Percentiles rank a stretch among this genome's conserved stretches.
Conservation (phyloP, 257 asterid species). For the Lycium barbarum region DNA sequence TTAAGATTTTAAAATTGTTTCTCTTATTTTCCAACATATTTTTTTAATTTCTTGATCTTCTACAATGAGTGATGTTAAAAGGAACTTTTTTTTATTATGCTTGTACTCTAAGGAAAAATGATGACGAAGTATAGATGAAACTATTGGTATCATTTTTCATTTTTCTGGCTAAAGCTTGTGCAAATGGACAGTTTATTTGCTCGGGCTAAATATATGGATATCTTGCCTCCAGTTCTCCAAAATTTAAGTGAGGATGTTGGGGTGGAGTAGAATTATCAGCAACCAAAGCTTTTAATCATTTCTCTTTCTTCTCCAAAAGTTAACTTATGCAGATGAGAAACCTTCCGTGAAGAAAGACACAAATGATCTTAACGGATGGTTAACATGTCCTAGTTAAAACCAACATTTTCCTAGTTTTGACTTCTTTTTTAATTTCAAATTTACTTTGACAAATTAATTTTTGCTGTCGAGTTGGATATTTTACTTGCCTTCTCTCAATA, state of each 20-base stretch:
- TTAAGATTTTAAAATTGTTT: neutral
- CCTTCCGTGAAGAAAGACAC: neutral
- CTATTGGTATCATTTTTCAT: neutral
- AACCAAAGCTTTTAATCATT: neutral
- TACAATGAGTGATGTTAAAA: too few relatives aligned
- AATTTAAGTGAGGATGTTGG: neutral
- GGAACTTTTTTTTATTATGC: neutral
- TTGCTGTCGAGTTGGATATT: constrained; percentile 1
- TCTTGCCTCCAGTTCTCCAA: neutral
- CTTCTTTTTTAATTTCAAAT: neutral
- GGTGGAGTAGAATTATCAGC: neutral
- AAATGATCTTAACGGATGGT: neutral
- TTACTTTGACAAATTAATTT: neutral
- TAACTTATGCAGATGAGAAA: too few relatives aligned
- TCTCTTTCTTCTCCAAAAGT: neutral
- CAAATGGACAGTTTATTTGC: neutral
- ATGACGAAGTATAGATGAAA: neutral
- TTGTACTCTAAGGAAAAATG: neutral
- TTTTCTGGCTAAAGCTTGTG: neutral
- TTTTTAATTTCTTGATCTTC: neutral
- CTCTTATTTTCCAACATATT: neutral
- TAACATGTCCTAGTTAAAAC: neutral
- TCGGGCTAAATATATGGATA: neutral
- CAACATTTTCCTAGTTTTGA: neutral
- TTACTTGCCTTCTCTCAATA: neutral